Evolutionary conservation across 768 basidiomycete genomes (phyloP), one percentile per base, ranked within the genome.

Genomic region (Boletus rubescentipes): DNA sequence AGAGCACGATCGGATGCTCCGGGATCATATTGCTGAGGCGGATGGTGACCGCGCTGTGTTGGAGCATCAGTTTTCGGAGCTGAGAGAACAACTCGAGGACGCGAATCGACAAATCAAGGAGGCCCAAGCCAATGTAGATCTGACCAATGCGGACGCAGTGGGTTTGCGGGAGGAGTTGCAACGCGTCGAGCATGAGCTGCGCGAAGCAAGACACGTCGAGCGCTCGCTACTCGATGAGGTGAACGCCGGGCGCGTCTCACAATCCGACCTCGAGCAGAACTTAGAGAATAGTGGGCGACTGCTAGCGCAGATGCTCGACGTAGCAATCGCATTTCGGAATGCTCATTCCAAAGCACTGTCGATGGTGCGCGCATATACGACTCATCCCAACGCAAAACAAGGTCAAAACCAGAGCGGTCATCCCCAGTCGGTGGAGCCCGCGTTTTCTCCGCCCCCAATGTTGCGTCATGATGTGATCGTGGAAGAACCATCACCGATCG

Each of bases 1-100:
- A 14, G 89, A 79, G 63, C 78, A 84, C 51, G 85, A 87, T 53
- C 73, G 80, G 32, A 69, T 78, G 40, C 83, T 97, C 57, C 82
- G 92, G 2, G 93, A 97, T 67, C 90, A 94, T 62, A 87, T 89
- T 50, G 89, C 89, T 3, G 95, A 98, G 69, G 91, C 93, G 14
- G 93, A 97, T 63, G 91, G 93, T 1, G 94, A 98, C 68, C 83
- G 93, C 9, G 93, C 94, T 0, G 92, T 96, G 14, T 76, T 97
- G 42, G 93, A 97, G 71, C 85, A 94, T 46, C 89, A 93, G 68
- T 86, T 89, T 66, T 83, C 81, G 37, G 89, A 91, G 65, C 73
- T 91, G 35, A 79, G 81, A 59, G 83, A 82, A 1, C 76, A 78
- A 9, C 72, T 87, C 46, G 89, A 87, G 51, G 76, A 79, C 53